Evolutionary conservation across 2,329 filamentous ascomycete genomes (phyloP).

Genomic region (Exophiala alcalophila): DNA sequence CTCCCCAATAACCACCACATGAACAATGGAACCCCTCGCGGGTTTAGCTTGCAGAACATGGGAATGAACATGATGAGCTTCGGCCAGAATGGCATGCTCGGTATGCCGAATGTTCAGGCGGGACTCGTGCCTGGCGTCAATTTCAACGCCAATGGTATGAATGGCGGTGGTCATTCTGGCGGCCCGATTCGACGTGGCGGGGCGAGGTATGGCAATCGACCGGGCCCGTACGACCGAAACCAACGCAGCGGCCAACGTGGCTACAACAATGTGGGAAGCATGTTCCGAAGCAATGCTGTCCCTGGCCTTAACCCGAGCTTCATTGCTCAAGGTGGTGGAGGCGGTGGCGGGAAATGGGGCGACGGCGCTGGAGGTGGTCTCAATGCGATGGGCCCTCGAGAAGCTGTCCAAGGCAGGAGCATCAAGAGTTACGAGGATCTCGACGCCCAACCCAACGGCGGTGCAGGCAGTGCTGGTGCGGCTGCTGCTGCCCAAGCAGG

Average conservation of each 20-base stretch:
- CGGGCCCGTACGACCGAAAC: conserved; percentile 65
- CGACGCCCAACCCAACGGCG: conserved; percentile 58
- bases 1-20: conserved; percentile 67
- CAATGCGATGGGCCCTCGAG: conserved; percentile 73
- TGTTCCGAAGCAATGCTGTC: conserved; percentile 40
- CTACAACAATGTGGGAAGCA: conserved; percentile 33
- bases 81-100: conserved; percentile 52
- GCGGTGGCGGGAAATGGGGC: conserved; percentile 61
- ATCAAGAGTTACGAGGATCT: conserved; percentile 97
- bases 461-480: conserved; percentile 37
- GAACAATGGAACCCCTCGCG: conserved; percentile 79
- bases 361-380: conserved; percentile 71
- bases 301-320: conserved; percentile 45
- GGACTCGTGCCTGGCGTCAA: conserved; percentile 43
- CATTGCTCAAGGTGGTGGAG: conserved; percentile 42
- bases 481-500: conserved; percentile 20
- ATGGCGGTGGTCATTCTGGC: conserved; percentile 50
- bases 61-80: conserved; percentile 48
- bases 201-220: conserved; percentile 59
- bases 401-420: conserved; percentile 88
- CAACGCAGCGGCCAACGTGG: conserved; percentile 35
- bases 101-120: conserved; percentile 25
- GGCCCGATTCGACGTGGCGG: conserved; percentile 70
- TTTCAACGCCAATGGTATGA: conserved; percentile 46
- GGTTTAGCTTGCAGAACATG: conserved; percentile 78